Evolutionary conservation across 176 grass and related monocot genomes (phyloP), one percentile per base, ranked within the genome.

Genomic region (Ananas comosus): DNA sequence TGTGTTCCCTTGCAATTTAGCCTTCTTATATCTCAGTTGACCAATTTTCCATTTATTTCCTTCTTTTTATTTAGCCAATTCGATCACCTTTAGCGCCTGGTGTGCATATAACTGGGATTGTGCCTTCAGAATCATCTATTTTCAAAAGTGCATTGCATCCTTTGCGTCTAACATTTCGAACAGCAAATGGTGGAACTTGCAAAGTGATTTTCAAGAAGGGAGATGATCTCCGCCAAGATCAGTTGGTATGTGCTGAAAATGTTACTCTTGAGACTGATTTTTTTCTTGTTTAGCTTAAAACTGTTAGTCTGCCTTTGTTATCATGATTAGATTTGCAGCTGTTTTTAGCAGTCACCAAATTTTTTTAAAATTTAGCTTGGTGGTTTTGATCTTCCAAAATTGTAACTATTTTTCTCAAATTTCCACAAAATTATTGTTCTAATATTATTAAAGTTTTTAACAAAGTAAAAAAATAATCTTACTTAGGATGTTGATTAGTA

Each of bases 131-230:
- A 67, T 97, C 86, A 19, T 85, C 84, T 65, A 87, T 97, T 81
- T 97, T 97, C 66, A 97, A 75, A 82, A 90, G 89, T 42, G 86
- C 88, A 53, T 82, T 97, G 73, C 72, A 81, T 85, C 93, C 89
- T 69, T 79, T 97, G 68, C 82, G 85, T 24, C 87, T 97, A 65
- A 87, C 93, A 66, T 92, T 90, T 83, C 85, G 83, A 65, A 92
- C 89, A 3, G 67, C 66, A 81, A 97, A 80, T 47, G 83, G 84
- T 48, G 70, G 67, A 82, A 87, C 81, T 74, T 92, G 79, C 42
- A 97, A 90, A 77, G 76, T 92, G 50, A 92, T 92, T 64, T 97
- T 82, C 70, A 97, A 97, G 79, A 97, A 92, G 74, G 93, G 93
- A 11, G 93, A 92, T 75, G 89, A 97, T 73, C 88, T 92, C 76